Percentiles rank a stretch among this genome's conserved stretches.
Conservation (phyloP, 306 rosid species). For the Albizia julibrissin region DNA sequence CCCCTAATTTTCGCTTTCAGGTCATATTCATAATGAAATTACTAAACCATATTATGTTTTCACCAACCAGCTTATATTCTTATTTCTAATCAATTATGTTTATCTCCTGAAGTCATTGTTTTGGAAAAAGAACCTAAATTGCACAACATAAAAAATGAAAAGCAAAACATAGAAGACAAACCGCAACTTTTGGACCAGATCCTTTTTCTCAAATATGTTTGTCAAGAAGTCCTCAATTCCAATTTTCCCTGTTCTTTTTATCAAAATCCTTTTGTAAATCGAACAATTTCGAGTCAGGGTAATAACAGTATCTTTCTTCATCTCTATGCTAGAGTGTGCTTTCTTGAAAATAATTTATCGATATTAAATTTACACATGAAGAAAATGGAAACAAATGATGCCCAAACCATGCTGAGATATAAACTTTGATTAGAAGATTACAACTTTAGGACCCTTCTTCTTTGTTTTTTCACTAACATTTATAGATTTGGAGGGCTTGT, state of each 20-base stretch:
- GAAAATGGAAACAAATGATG: conserved; percentile 22
- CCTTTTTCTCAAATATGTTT: background rate
- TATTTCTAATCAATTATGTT: no score
- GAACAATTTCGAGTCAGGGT: background rate
- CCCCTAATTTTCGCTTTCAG: no score
- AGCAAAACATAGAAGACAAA: background rate
- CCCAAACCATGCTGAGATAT: conserved; percentile 3
- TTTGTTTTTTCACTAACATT: conserved; percentile 45
- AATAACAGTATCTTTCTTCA: background rate
- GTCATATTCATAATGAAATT: no score
- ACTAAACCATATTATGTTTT: no score
- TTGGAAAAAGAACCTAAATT: no score
- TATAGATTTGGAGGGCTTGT: conserved; percentile 37
- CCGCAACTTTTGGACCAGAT: background rate
- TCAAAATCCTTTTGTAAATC: background rate
- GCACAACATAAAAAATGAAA: background rate
- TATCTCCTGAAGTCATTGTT: no score
- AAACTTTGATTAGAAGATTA: conserved; percentile 56
- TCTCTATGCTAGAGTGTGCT: background rate
- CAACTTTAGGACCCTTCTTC: conserved; percentile 77
- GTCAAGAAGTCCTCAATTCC: background rate
- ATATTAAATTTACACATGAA: background rate
- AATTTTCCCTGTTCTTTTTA: background rate
- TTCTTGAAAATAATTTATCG: background rate
- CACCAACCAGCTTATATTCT: no score